phyloP scores from a whole-genome alignment of 192 early-diverging fungal species.

The Coemansia sp. region DNA sequence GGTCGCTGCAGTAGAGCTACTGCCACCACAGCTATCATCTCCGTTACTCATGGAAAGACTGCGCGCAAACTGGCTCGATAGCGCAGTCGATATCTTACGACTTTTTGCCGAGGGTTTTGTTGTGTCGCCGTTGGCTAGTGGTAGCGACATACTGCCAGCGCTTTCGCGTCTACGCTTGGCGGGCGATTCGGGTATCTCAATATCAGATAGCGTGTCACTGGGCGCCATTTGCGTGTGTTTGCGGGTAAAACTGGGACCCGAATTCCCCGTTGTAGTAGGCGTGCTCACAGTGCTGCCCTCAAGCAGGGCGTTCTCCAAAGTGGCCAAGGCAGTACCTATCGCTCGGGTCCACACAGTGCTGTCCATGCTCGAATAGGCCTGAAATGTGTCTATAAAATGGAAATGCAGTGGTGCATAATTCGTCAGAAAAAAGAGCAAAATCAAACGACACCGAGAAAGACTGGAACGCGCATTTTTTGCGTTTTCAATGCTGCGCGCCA shows the following conservation, averaged over 20 bases:
- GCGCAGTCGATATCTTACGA: conserved; percentile 39
- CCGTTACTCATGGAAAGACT: conserved; percentile 46
- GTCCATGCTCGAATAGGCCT: conserved; percentile 14
- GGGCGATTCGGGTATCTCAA: conserved; percentile 37
- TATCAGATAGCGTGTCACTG: conserved; percentile 50
- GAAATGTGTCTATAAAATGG: background rate
- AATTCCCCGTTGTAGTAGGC: background rate
- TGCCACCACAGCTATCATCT: background rate
- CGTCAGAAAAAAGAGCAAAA: background rate
- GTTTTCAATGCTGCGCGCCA: background rate
- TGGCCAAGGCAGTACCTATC: conserved; percentile 32
- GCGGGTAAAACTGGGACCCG: conserved; percentile 6
- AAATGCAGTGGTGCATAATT: background rate
- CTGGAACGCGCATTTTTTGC: background rate
- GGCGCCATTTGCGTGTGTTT: conserved; percentile 41
- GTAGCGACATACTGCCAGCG: conserved; percentile 13
- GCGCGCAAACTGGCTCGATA: conserved; percentile 55
- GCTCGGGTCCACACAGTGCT: conserved; percentile 32
- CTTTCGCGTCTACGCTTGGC: conserved; percentile 53
- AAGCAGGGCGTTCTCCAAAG: conserved; percentile 43
- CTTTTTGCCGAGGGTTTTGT: conserved; percentile 34
- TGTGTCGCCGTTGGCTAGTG: conserved; percentile 7
- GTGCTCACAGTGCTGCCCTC: conserved; percentile 13
- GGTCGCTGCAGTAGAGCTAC: background rate
- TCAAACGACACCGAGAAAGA: background rate